Percentiles rank a stretch among this genome's conserved stretches.
phyloP scores from a whole-genome alignment of 345 rosid genomes.

The Pugionium cornutum region DNA sequence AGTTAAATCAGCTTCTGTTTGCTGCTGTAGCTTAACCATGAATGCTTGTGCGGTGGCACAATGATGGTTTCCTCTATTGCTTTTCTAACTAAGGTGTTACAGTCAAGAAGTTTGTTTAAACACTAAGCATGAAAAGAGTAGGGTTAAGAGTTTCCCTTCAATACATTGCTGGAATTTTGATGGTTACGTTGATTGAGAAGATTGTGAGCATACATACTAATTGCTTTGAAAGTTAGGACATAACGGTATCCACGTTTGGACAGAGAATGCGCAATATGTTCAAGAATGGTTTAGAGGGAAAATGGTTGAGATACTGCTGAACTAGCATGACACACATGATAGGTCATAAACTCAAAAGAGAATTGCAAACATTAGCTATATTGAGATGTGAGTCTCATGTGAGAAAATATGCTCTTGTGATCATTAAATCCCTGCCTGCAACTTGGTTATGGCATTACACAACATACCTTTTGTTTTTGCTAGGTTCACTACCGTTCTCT shows the following conservation, averaged over 20 bases:
- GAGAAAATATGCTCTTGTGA: background rate
- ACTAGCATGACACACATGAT: slow-evolving; percentile 1
- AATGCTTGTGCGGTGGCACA: background rate
- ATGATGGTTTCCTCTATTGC: background rate
- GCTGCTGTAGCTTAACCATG: slow-evolving; percentile 7
- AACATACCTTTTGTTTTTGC: background rate
- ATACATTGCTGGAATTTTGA: background rate
- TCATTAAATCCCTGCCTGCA: slow-evolving; percentile 14
- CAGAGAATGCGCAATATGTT: background rate
- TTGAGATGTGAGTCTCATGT: background rate
- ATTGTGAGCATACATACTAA: slow-evolving; percentile 10
- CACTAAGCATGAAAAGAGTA: background rate
- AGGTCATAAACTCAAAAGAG: slow-evolving; percentile 8
- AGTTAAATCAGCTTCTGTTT: slow-evolving; percentile 16
- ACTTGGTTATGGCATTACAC: slow-evolving; percentile 11
- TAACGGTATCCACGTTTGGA: background rate
- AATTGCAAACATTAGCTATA: background rate
- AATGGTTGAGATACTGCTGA: slow-evolving; percentile 6
- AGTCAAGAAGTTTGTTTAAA: background rate
- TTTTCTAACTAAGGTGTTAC: background rate
- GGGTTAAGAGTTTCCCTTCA: background rate
- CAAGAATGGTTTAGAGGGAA: slow-evolving; percentile 15
- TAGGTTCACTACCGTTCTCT: background rate
- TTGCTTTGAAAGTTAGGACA: slow-evolving; percentile 1
- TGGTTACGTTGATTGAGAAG: slow-evolving; percentile 19